Evolutionary conservation across 805 yeast species (phyloP).

Genomic region (Tetrapisispora pingtungensis): DNA sequence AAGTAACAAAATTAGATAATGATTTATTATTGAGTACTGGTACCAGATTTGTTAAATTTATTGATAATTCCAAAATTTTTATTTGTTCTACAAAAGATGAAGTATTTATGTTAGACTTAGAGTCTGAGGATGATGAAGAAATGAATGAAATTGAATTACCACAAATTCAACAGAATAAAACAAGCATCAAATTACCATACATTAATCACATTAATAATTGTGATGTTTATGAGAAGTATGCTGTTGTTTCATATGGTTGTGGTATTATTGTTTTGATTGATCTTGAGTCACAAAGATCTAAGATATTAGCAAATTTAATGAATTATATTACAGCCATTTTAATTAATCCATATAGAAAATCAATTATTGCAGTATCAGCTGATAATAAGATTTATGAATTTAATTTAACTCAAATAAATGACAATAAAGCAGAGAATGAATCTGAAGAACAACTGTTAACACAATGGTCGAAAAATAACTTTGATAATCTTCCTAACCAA

Average conservation of each 20-base stretch:
- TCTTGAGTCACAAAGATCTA: constrained; percentile 22
- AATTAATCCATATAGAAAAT: constrained; percentile 39
- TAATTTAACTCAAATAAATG: constrained; percentile 17
- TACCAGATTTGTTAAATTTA: constrained; percentile 44
- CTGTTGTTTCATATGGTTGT: constrained; percentile 52
- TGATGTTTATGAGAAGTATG: constrained; percentile 37
- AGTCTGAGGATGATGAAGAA: constrained; percentile 32
- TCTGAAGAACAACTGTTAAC: constrained; percentile 33
- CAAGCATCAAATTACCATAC: constrained; percentile 35
- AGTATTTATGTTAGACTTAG: constrained; percentile 35
- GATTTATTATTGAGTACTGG: constrained; percentile 36
- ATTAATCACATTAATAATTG: constrained; percentile 43
- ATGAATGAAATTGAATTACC: constrained; percentile 32
- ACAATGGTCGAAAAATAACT: constrained; percentile 69
- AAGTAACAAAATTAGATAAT: constrained; percentile 44
- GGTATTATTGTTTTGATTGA: constrained; percentile 51
- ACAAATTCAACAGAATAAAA: constrained; percentile 28
- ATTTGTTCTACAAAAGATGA: constrained; percentile 56
- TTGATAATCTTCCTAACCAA: constrained; percentile 63
- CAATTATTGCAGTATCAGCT: constrained; percentile 56
- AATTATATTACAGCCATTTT: constrained; percentile 50
- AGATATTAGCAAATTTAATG: constrained; percentile 48
- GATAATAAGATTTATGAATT: constrained; percentile 73
- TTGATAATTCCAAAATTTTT: constrained; percentile 37
- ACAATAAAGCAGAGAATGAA: constrained; percentile 4